These are phyloP conservation scores for Aspergillus ostianus DNA, from an alignment of 495 filamentous ascomycete species.

Conservation along the genomic window DNA sequence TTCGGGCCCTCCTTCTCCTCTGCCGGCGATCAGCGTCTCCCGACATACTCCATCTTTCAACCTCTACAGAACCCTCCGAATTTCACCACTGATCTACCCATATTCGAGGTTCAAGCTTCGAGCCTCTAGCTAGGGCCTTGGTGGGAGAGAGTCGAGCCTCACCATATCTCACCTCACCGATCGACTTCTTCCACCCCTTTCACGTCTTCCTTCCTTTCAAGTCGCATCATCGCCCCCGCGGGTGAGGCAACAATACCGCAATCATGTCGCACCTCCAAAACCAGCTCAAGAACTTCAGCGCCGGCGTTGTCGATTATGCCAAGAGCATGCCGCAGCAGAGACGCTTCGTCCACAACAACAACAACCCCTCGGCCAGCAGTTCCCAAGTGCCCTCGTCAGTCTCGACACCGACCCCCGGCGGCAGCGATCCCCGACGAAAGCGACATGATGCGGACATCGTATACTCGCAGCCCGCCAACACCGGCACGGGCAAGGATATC, in stretches of 20 bases:
- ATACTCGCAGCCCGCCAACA: conserved; percentile 76
- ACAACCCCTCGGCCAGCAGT: conserved; percentile 31
- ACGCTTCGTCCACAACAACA: conserved; percentile 35
- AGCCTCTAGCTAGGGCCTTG: background rate
- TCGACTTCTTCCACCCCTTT: background rate
- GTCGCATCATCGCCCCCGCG: background rate
- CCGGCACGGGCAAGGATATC: conserved; percentile 73
- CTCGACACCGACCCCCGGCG: conserved; percentile 36
- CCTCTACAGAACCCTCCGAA: background rate
- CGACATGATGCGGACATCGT: conserved; percentile 57
- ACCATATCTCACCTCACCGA: conserved; percentile 3
- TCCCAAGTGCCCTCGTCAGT: conserved; percentile 40
- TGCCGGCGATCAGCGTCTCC: background rate
- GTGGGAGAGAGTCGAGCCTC: conserved; percentile 5
- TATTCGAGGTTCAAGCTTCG: background rate
- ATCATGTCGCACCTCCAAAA: conserved; percentile 48
- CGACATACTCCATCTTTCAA: background rate
- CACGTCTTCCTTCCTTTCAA: background rate
- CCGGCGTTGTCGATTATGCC: conserved; percentile 45
- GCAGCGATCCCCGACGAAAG: conserved; percentile 56
- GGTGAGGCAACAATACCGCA: conserved; percentile 8
- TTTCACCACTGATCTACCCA: background rate
- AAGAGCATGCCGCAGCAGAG: conserved; percentile 43
- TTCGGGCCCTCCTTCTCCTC: background rate
- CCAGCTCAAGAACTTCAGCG: conserved; percentile 49